Evolutionary conservation across 768 basidiomycete species (phyloP).

Genomic region (Mycena sanguinolenta): DNA sequence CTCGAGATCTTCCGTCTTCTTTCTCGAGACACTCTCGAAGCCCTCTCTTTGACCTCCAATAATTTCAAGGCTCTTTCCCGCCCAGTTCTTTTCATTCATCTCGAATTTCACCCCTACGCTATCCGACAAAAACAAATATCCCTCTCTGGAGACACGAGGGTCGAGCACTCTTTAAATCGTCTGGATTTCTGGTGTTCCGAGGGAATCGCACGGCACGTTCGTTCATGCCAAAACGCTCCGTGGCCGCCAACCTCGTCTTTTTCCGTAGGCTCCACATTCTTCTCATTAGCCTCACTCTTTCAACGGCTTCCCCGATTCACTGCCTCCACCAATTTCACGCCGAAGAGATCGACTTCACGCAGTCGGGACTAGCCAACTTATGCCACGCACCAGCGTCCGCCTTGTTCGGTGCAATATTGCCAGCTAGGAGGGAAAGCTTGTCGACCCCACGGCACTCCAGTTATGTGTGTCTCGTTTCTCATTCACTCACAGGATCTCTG

Average conservation of each 20-base stretch:
- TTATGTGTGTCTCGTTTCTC: neutral
- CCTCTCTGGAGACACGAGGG: too few species aligned
- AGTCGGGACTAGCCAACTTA: neutral
- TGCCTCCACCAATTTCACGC: neutral
- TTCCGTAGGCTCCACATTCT: neutral
- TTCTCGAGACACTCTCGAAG: neutral
- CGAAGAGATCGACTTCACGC: neutral
- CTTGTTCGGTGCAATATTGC: neutral
- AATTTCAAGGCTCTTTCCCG: neutral
- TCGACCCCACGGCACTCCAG: neutral
- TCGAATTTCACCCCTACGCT: conserved; percentile 2
- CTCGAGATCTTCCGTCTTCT: conserved; percentile 6
- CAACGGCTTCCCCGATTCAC: neutral
- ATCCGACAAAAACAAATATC: too few species aligned
- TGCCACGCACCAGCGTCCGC: neutral
- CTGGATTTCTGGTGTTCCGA: conserved; percentile 10
- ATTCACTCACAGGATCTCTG: neutral
- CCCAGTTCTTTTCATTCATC: conserved; percentile 10
- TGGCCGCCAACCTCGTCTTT: neutral
- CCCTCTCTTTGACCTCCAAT: neutral
- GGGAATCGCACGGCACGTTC: neutral
- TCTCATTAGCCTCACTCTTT: neutral
- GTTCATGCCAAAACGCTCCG: too few species aligned
- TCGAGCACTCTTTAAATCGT: too few species aligned
- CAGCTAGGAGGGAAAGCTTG: neutral